Evolutionary conservation across 2,329 filamentous ascomycete genomes (phyloP).

Genomic region (Ramichloridium luteum): DNA sequence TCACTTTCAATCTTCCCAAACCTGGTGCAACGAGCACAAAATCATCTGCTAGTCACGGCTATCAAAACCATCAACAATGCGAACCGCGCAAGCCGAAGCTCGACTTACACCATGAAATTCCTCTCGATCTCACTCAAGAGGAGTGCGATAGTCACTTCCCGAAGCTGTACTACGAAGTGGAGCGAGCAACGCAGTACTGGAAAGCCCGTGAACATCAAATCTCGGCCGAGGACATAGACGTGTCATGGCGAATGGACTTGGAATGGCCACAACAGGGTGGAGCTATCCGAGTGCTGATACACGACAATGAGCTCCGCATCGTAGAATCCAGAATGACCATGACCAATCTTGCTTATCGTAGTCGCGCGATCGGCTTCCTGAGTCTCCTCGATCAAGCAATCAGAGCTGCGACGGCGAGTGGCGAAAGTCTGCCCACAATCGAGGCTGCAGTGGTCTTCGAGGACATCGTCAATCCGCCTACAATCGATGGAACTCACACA

Average conservation of each 20-base stretch:
- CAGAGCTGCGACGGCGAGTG: slow-evolving; percentile 24
- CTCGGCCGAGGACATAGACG: slow-evolving; percentile 12
- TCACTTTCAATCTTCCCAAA: no score
- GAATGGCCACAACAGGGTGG: slow-evolving; percentile 7
- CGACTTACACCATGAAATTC: neutral
- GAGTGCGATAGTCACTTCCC: slow-evolving; percentile 18
- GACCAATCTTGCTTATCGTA: slow-evolving; percentile 16
- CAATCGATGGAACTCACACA: slow-evolving; percentile 9
- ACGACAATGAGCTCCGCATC: slow-evolving; percentile 22
- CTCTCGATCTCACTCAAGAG: neutral
- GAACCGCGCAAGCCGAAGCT: no score
- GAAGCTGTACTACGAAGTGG: slow-evolving; percentile 18
- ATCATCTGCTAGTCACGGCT: no score
- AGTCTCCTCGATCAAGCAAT: slow-evolving; percentile 37
- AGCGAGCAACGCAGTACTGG: slow-evolving; percentile 16
- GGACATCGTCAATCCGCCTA: slow-evolving; percentile 24
- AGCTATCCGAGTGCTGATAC: slow-evolving; percentile 17
- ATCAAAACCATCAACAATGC: no score
- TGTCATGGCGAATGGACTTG: slow-evolving; percentile 13
- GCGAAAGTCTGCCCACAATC: slow-evolving; percentile 31
- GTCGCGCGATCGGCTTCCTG: slow-evolving; percentile 27
- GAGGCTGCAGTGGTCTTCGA: slow-evolving; percentile 37
- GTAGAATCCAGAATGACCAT: slow-evolving; percentile 14
- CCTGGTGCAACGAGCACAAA: no score
- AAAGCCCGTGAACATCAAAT: slow-evolving; percentile 11